phyloP scores from a whole-genome alignment of 768 basidiomycete species.

The Leccinellum luteum region DNA sequence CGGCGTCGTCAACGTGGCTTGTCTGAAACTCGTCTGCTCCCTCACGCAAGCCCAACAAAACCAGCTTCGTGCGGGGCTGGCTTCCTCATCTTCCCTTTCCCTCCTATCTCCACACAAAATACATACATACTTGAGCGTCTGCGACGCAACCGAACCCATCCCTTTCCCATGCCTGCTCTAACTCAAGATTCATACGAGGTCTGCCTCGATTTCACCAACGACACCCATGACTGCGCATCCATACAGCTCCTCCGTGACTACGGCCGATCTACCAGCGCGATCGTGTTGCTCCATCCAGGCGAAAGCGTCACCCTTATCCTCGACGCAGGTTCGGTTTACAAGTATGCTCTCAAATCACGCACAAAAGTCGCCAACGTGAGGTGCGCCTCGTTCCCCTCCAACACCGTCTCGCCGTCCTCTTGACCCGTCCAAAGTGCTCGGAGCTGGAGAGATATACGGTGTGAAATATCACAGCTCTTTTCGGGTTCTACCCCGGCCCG shows the following conservation, averaged over 20 bases:
- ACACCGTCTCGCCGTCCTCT: neutral
- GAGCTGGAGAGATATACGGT: slow-evolving; percentile 63
- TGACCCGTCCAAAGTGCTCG: slow-evolving; percentile 45
- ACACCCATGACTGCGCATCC: slow-evolving; percentile 61
- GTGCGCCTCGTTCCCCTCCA: slow-evolving; percentile 37
- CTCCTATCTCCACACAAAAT: slow-evolving; percentile 16
- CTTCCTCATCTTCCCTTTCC: slow-evolving; percentile 16
- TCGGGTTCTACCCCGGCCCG: slow-evolving; percentile 35
- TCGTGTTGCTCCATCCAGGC: slow-evolving; percentile 57
- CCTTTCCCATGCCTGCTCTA: slow-evolving; percentile 54
- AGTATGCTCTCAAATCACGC: slow-evolving; percentile 64
- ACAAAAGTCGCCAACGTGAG: slow-evolving; percentile 68
- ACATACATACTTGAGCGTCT: slow-evolving; percentile 30
- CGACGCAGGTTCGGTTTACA: slow-evolving; percentile 66
- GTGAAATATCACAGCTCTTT: slow-evolving; percentile 61
- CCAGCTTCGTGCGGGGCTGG: slow-evolving; percentile 25
- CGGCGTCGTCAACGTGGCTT: slow-evolving; percentile 25
- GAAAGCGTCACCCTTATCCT: slow-evolving; percentile 66
- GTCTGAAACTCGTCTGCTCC: slow-evolving; percentile 28
- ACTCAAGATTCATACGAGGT: slow-evolving; percentile 58
- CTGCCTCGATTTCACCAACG: slow-evolving; percentile 67
- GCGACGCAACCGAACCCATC: slow-evolving; percentile 19
- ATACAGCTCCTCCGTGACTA: slow-evolving; percentile 66
- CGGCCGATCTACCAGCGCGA: slow-evolving; percentile 50
- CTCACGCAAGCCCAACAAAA: slow-evolving; percentile 36